These are phyloP conservation scores for Candida montana DNA, from an alignment of 805 yeast genomes.

Conservation along the genomic window DNA sequence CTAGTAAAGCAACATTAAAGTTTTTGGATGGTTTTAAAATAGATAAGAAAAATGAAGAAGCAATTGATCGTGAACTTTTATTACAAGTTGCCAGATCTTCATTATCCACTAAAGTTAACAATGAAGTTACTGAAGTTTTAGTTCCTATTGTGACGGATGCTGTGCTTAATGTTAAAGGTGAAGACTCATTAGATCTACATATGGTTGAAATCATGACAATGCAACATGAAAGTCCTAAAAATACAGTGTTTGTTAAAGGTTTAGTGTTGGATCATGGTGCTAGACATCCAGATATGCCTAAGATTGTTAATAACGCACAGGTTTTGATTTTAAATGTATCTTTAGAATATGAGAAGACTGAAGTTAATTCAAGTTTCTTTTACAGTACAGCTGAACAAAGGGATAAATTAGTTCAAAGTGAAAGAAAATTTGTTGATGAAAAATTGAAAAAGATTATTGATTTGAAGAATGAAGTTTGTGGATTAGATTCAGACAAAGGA, in stretches of 20 bases:
- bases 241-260: slow-evolving; percentile 80
- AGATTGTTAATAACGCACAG: slow-evolving; percentile 72
- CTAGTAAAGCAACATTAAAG: slow-evolving; percentile 68
- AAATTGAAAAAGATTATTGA: slow-evolving; percentile 88
- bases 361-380: slow-evolving; percentile 92
- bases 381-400: slow-evolving; percentile 95
- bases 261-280: slow-evolving; percentile 97
- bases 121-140: slow-evolving; percentile 70
- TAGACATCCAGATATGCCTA: slow-evolving; percentile 99
- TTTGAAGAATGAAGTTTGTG: slow-evolving; percentile 88
- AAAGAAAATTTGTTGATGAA: slow-evolving; percentile 90
- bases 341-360: slow-evolving; percentile 94
- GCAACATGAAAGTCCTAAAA: slow-evolving; percentile 87
- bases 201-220: slow-evolving; percentile 98
- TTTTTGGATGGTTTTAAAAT: slow-evolving; percentile 65
- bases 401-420: slow-evolving; percentile 88
- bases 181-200: slow-evolving; percentile 71
- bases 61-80: slow-evolving; percentile 74
- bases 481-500: slow-evolving; percentile 60
- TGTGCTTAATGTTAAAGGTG: slow-evolving; percentile 67
- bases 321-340: slow-evolving; percentile 89
- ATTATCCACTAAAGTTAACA: slow-evolving; percentile 76
- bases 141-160: slow-evolving; percentile 97
- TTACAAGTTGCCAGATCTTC: slow-evolving; percentile 91
- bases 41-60: slow-evolving; percentile 26